Conservation (phyloP, 2,329 filamentous ascomycete species). For the Colletotrichum sansevieriae region DNA sequence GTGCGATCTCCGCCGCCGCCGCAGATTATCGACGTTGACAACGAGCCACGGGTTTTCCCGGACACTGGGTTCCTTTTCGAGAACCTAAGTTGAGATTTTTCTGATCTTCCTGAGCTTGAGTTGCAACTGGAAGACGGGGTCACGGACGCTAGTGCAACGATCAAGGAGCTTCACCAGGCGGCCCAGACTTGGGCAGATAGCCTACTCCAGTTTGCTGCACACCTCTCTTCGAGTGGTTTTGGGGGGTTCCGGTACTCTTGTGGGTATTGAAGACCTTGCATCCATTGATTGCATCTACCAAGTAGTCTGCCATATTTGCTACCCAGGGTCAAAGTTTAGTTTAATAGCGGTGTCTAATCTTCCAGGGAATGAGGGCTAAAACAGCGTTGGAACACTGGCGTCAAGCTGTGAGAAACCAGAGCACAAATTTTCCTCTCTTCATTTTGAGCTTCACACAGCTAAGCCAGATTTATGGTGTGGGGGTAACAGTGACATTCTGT, state of each 20-base stretch:
- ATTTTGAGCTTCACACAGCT: neutral
- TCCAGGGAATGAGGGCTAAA: neutral
- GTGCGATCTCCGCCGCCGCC: too few species aligned
- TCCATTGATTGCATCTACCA: too few species aligned
- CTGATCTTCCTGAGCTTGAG: neutral
- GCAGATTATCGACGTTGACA: too few species aligned
- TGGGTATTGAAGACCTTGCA: neutral
- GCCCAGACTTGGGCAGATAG: neutral
- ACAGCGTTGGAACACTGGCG: neutral
- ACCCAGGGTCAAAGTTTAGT: neutral
- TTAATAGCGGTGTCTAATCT: neutral
- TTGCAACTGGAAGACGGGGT: neutral
- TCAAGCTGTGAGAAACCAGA: neutral
- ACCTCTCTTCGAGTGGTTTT: neutral
- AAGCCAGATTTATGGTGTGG: neutral
- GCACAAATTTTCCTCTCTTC: neutral
- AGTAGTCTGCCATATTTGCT: too few species aligned
- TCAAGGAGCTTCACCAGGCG: neutral
- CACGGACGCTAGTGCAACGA: neutral
- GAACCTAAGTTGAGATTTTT: conserved; percentile 1
- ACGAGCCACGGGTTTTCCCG: neutral
- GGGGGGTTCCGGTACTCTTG: neutral
- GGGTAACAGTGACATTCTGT: neutral
- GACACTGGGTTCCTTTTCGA: neutral
- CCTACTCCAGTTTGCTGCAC: neutral